phyloP scores from a whole-genome alignment of 805 yeast genomes.

The Saturnispora serradocipensis region DNA sequence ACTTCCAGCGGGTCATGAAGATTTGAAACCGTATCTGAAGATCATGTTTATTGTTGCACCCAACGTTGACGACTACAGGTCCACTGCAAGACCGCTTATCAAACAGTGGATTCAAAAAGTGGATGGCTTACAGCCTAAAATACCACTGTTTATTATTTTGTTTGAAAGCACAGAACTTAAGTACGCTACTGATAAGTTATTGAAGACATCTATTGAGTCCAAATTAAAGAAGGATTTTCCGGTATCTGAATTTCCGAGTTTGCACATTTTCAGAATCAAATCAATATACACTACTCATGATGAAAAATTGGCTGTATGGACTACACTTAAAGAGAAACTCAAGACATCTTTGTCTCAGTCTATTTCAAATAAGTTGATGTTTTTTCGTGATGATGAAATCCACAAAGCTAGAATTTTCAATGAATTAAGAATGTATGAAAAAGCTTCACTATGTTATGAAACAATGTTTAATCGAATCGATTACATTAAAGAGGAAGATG shows the following conservation, averaged over 20 bases:
- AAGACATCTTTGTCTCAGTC: constrained; percentile 45
- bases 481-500: constrained; percentile 12
- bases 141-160: constrained; percentile 44
- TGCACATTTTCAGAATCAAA: constrained; percentile 34
- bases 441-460: constrained; percentile 46
- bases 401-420: constrained; percentile 32
- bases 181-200: constrained; percentile 20
- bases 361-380: constrained; percentile 38
- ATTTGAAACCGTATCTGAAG: constrained; percentile 35
- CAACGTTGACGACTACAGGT: constrained; percentile 63
- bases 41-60: constrained; percentile 61
- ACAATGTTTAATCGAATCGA: constrained; percentile 28
- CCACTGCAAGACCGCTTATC: constrained; percentile 73
- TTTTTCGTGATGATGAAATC: constrained; percentile 22
- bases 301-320: constrained; percentile 45
- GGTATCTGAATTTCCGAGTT: constrained; percentile 18
- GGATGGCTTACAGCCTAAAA: constrained; percentile 41
- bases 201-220: constrained; percentile 24
- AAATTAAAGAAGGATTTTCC: constrained; percentile 27
- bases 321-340: constrained; percentile 32
- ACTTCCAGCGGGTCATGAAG: constrained; percentile 29
- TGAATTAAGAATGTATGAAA: constrained; percentile 50
- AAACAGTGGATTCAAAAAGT: constrained; percentile 63
- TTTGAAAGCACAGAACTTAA: constrained; percentile 28
- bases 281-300: constrained; percentile 27